Percentiles rank a stretch among this genome's conserved stretches.
These are phyloP conservation scores for Paramecium octaurelia DNA, from an alignment of 73 alveolate genomes.

Conservation along the genomic window DNA sequence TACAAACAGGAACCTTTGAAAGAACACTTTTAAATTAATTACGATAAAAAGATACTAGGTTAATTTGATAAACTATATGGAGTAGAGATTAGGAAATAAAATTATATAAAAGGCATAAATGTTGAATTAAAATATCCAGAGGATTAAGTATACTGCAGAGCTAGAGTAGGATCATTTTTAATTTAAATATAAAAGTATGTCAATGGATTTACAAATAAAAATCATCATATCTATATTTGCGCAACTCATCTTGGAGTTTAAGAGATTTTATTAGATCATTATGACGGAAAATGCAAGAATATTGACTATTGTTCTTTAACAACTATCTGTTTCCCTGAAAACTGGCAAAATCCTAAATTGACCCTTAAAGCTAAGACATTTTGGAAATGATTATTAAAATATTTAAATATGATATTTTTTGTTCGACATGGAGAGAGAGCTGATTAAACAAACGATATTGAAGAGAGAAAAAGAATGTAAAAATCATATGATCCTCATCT, in stretches of 20 bases:
- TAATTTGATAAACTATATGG: neutral
- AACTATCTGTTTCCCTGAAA: neutral
- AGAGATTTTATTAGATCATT: neutral
- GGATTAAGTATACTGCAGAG: neutral
- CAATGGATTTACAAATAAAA: neutral
- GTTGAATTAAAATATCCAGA: neutral
- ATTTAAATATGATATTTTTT: slow-evolving; percentile 1
- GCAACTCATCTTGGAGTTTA: neutral
- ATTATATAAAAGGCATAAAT: neutral
- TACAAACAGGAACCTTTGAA: neutral
- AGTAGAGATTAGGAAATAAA: neutral
- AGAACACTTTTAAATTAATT: neutral
- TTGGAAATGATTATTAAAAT: neutral
- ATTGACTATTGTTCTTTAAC: neutral
- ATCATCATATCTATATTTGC: neutral
- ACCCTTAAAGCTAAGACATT: neutral
- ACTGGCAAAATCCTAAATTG: neutral
- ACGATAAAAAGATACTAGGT: neutral
- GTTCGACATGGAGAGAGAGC: slow-evolving; percentile 59
- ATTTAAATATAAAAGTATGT: neutral
- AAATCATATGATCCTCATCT: slow-evolving; percentile 29
- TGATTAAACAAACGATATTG: neutral
- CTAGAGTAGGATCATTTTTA: neutral
- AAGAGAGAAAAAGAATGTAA: neutral
- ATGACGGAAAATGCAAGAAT: neutral